Conservation (phyloP, 2,329 filamentous ascomycete genomes). For the Blumeriella jaapii region DNA sequence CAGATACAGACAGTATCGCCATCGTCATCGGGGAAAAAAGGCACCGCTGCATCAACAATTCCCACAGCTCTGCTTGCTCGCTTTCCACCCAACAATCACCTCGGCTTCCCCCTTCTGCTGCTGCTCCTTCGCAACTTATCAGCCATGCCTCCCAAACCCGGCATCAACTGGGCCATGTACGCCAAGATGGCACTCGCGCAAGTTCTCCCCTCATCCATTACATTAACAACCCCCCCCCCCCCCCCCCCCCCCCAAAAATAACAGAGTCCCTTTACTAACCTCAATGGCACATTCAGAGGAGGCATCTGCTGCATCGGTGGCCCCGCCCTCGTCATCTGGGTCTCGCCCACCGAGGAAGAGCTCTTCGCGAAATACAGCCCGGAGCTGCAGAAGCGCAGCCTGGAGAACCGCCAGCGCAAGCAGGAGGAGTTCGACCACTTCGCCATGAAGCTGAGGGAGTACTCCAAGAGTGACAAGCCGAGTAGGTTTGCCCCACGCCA, state of each 20-base stretch:
- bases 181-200: slow-evolving; percentile 64
- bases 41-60: not conserved
- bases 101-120: no score
- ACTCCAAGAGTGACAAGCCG: slow-evolving; percentile 82
- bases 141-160: slow-evolving; percentile 21
- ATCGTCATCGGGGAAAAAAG: not conserved
- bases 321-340: slow-evolving; percentile 68
- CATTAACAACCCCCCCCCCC: no score
- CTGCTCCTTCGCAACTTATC: not conserved
- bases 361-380: slow-evolving; percentile 88
- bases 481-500: slow-evolving; percentile 52
- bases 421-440: slow-evolving; percentile 87
- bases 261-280: no score
- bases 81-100: slow-evolving; percentile 2
- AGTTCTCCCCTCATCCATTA: slow-evolving; percentile 28
- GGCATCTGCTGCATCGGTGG: slow-evolving; percentile 66
- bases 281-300: slow-evolving; percentile 53
- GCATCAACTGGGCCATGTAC: slow-evolving; percentile 43
- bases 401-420: slow-evolving; percentile 65
- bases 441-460: slow-evolving; percentile 71
- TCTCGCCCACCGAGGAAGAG: slow-evolving; percentile 81
- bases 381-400: slow-evolving; percentile 76
- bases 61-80: no score
- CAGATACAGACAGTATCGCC: slow-evolving; percentile 10
- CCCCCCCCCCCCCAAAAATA: no score